Percentiles rank a stretch among this genome's conserved stretches.
These are phyloP conservation scores for Yarrowia galli DNA, from an alignment of 1,139 yeast genomes.

Conservation along the genomic window DNA sequence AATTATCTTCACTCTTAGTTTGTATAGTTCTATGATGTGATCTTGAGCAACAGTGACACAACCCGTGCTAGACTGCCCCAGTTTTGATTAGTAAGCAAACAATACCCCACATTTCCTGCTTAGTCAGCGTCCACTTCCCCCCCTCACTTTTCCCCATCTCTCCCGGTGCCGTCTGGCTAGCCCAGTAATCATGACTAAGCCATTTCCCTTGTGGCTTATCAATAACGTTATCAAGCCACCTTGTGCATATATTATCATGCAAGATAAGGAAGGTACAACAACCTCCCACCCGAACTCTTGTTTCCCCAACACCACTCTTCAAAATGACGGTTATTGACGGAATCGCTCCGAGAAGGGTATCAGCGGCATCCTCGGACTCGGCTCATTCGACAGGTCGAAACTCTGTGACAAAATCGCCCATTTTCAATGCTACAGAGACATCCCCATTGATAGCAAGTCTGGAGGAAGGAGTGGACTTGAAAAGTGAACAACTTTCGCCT, in stretches of 20 bases:
- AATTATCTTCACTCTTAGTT: too few relatives aligned
- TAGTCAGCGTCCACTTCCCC: too few relatives aligned
- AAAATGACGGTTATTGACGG: neutral
- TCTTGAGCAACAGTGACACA: too few relatives aligned
- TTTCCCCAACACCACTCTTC: neutral
- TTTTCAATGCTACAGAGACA: neutral
- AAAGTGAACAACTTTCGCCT: neutral
- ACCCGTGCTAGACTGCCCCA: too few relatives aligned
- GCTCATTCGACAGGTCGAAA: too few relatives aligned
- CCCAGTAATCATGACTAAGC: neutral
- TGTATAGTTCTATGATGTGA: too few relatives aligned
- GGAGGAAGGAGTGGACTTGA: neutral
- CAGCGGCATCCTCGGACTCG: neutral
- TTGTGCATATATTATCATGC: slow-evolving; percentile 25
- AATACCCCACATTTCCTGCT: too few relatives aligned
- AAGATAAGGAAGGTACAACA: slow-evolving; percentile 8
- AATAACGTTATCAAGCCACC: slow-evolving; percentile 28
- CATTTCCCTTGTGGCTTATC: neutral
- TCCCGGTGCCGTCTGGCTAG: too few relatives aligned
- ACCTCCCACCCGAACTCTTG: too few relatives aligned
- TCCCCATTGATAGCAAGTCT: neutral
- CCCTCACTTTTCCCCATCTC: too few relatives aligned
- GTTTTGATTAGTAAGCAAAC: too few relatives aligned
- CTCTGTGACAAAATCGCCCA: slow-evolving; percentile 4
- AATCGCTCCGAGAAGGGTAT: neutral